A percentile compares a stretch with the other conserved stretches of the same genome.
phyloP scores from a whole-genome alignment of 23 red algal species.

The Chondrus crispus region DNA sequence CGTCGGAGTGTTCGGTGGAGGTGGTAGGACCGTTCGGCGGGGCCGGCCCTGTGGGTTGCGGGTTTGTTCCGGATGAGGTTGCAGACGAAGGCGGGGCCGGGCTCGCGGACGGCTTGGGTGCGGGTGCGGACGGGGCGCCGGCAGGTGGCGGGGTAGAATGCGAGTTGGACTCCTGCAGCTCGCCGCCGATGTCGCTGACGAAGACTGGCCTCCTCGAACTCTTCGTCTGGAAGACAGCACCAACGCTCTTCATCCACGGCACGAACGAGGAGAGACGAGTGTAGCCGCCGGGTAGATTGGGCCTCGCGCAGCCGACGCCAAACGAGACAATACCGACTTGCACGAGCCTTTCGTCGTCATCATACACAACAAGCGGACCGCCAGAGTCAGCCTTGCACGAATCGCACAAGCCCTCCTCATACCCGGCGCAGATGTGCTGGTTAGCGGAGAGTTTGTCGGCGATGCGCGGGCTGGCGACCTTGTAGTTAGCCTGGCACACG shows the following conservation, averaged over 20 bases:
- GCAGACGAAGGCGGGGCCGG: too few relatives aligned
- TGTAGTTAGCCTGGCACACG: neutral
- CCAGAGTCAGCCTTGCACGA: constrained; percentile 46
- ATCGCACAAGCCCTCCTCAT: constrained; percentile 36
- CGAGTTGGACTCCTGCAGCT: too few relatives aligned
- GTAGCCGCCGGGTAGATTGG: constrained; percentile 34
- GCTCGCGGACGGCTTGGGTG: too few relatives aligned
- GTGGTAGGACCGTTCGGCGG: too few relatives aligned
- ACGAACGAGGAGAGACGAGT: constrained; percentile 12
- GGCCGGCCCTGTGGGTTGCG: too few relatives aligned
- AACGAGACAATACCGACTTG: constrained; percentile 56
- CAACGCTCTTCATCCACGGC: constrained; percentile 4
- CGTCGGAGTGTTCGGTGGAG: too few relatives aligned
- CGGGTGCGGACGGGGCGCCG: too few relatives aligned
- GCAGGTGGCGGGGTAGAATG: too few relatives aligned
- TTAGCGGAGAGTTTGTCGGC: neutral
- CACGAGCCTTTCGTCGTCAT: neutral
- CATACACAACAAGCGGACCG: constrained; percentile 34
- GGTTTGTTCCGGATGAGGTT: too few relatives aligned
- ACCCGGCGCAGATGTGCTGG: constrained; percentile 55
- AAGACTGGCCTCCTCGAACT: neutral
- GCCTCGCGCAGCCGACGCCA: constrained; percentile 50
- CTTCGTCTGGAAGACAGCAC: neutral
- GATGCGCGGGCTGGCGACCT: neutral
- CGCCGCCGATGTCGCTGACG: too few relatives aligned